Evolutionary conservation across 2,329 filamentous ascomycete genomes (phyloP).

Genomic region (Ophiostoma piceae): DNA sequence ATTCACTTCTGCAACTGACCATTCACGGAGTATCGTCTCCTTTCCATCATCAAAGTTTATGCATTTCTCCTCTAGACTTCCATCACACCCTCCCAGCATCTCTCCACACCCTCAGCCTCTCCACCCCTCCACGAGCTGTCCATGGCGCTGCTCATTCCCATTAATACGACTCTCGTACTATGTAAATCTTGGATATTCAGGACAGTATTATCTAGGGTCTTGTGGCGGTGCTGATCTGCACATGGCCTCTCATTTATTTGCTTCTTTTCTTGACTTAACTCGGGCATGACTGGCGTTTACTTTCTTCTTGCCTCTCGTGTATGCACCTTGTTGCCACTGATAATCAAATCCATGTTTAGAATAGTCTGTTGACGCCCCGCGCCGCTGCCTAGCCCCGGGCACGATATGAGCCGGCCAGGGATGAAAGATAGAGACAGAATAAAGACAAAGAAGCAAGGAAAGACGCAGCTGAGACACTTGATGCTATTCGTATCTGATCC

Average conservation of each 20-base stretch:
- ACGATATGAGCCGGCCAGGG: not conserved
- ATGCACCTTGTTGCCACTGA: conserved; percentile 7
- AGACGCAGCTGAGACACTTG: not conserved
- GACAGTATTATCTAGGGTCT: not conserved
- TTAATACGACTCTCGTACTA: not conserved
- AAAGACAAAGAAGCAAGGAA: conserved; percentile 6
- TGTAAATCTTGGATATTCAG: not conserved
- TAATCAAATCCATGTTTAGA: not conserved
- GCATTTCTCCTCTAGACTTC: not conserved
- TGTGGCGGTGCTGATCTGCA: not conserved
- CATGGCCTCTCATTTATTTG: not conserved
- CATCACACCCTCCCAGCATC: not conserved
- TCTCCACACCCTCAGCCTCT: not conserved
- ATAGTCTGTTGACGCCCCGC: not conserved
- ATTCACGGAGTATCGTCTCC: not conserved
- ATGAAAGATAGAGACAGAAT: not conserved
- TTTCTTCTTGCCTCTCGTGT: not conserved
- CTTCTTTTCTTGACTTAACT: not conserved
- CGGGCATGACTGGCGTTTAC: too few species aligned
- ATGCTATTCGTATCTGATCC: not conserved
- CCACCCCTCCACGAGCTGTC: not conserved
- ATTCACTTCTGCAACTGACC: not conserved
- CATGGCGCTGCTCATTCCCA: not conserved
- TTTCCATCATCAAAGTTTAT: not conserved
- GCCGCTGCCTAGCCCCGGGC: conserved; percentile 4